Base-by-base conservation (phyloP, 257 asterid species). In the Solanum dulcamara region DNA sequence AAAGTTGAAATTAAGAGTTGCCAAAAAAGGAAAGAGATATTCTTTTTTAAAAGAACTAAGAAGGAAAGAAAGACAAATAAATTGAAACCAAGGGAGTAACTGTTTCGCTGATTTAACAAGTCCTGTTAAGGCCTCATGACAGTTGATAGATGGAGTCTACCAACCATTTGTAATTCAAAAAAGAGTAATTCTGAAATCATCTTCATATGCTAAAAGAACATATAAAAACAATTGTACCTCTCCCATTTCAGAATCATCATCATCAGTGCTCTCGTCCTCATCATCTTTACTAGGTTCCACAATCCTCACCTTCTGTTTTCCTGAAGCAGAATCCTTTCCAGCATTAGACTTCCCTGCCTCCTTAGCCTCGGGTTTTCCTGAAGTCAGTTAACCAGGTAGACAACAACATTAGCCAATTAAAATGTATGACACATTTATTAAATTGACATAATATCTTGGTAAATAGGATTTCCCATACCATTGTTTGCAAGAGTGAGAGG, bases 331-430 rank as follows among this genome's bases (percentile, higher is more conserved):
- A 40, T 50, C 84, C 55, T 46, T 64, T 38, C 81, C 87, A 80
- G 71, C 71, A 6, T 28, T 71, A 71, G 85, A 10, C 26, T 74
- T 81, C 6, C 51, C 62, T 38, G 84, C 55, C 55, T 89, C 94
- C 88, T n/a, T 48, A 64, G 38, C 40, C 10, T 82, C 85, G 17
- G 79, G 30, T 37, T 75, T 81, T 13, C 62, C 79, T 57, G 67
- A 66, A 83, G 26, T 24, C 12, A 72, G 81, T 48, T 77, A 26
- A 11, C 22, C 42, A 48, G 1, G 40, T 77, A 1, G 18, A 53
- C 40, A 26, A 77, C 46, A 46, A 40, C 83, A 26, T 28, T 30
- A 26, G 60, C 70, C 26, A 28, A 26, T 53, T 28, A 77, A 77
- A 28, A 46, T 7, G 62, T 28, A 74, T 24, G 10, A 38, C 24